Conservation (phyloP, 371 early-diverging fungal genomes). For the Antonospora locustae region DNA sequence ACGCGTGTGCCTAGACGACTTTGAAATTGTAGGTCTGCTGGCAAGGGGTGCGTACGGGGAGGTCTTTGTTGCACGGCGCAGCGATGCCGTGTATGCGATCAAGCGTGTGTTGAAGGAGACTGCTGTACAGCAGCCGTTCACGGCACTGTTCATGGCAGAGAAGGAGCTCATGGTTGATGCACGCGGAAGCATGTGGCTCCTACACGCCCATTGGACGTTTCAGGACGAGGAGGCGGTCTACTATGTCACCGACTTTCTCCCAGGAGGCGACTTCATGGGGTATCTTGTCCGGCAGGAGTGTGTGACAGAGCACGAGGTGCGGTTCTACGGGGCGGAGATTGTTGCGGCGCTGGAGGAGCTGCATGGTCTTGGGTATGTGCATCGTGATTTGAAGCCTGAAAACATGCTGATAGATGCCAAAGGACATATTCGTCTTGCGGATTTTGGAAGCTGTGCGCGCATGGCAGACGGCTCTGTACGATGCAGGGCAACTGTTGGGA, state of each 20-base stretch:
- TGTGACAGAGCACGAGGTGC: conserved; percentile 51
- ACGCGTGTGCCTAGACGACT: conserved; percentile 78
- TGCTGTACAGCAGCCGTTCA: conserved; percentile 59
- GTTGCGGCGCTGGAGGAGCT: conserved; percentile 48
- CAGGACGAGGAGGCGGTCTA: conserved; percentile 61
- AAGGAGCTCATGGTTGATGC: conserved; percentile 47
- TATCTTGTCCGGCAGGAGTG: conserved; percentile 57
- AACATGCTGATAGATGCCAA: conserved; percentile 64
- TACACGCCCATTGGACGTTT: conserved; percentile 57
- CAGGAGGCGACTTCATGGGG: conserved; percentile 71
- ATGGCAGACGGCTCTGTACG: conserved; percentile 55
- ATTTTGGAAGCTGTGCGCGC: conserved; percentile 65
- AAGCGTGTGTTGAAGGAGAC: conserved; percentile 74
- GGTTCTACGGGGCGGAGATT: conserved; percentile 55
- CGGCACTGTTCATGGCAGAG: conserved; percentile 55
- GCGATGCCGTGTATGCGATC: conserved; percentile 73
- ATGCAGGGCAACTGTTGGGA: conserved; percentile 60
- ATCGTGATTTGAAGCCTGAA: conserved; percentile 70
- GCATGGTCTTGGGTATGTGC: conserved; percentile 49
- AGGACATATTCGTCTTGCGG: conserved; percentile 67
- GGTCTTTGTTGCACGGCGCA: conserved; percentile 58
- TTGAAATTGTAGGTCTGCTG: conserved; percentile 66
- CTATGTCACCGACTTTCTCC: conserved; percentile 67
- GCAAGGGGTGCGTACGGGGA: conserved; percentile 77
- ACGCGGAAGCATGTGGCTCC: conserved; percentile 49